A percentile compares a stretch with the other conserved stretches of the same genome.
Conservation (phyloP, 1,284 basidiomycete species). For the Naganishia cerealis region DNA sequence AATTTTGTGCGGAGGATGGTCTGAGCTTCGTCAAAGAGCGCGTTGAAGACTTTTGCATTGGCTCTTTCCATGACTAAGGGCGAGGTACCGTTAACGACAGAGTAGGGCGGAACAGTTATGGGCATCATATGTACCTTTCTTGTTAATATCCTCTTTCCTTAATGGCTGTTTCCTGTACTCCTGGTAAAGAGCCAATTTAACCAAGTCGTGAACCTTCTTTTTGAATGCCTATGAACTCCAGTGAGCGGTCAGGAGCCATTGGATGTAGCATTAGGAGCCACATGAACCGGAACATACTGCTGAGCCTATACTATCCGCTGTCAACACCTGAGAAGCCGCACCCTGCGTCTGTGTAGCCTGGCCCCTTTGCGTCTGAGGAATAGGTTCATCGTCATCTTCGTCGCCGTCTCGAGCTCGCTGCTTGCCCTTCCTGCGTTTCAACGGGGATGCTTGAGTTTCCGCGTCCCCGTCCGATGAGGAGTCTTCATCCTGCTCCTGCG, state of each 20-base stretch:
- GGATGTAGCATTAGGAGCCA: background rate
- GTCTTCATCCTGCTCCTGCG: conserved; percentile 22
- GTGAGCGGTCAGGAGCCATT: background rate
- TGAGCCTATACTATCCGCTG: conserved; percentile 20
- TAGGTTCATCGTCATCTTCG: conserved; percentile 13
- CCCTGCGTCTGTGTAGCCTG: conserved; percentile 22
- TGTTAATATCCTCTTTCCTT: conserved; percentile 41
- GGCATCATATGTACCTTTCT: conserved; percentile 37
- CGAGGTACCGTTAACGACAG: conserved; percentile 28
- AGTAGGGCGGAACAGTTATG: background rate
- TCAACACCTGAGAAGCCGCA: conserved; percentile 8
- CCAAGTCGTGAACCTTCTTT: conserved; percentile 42
- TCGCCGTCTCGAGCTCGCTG: conserved; percentile 14
- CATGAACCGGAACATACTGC: conserved; percentile 4
- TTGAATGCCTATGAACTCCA: conserved; percentile 40
- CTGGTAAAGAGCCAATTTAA: conserved; percentile 47
- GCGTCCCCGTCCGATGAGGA: conserved; percentile 12
- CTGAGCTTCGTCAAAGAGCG: conserved; percentile 43
- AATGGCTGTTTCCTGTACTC: conserved; percentile 47
- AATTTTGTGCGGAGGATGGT: conserved; percentile 40
- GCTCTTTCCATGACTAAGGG: conserved; percentile 37
- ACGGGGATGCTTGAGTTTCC: conserved; percentile 16
- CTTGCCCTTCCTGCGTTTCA: conserved; percentile 25
- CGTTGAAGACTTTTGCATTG: conserved; percentile 37
- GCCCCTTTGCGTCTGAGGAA: conserved; percentile 2